These are phyloP conservation scores for Tulasnella sp. DNA, from an alignment of 768 basidiomycete genomes.

Conservation along the genomic window DNA sequence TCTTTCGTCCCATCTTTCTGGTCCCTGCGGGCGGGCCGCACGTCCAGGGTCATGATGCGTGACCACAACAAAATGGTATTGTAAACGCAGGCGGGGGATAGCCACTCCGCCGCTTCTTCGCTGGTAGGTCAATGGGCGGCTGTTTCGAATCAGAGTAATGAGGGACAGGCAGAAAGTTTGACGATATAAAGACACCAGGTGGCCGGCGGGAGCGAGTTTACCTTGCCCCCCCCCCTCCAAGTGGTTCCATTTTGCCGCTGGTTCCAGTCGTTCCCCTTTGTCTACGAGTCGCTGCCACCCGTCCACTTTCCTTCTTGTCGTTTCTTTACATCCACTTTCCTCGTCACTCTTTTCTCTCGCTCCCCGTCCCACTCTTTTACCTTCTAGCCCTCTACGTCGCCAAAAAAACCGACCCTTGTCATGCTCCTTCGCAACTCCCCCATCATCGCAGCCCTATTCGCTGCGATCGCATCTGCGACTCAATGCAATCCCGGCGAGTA, in stretches of 20 bases:
- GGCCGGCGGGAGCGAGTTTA: not conserved
- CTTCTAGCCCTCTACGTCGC: too few species aligned
- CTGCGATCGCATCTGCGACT: not conserved
- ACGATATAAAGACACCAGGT: not conserved
- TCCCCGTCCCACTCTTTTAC: not conserved
- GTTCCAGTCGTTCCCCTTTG: not conserved
- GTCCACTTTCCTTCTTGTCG: not conserved
- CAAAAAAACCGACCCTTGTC: not conserved
- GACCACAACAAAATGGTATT: not conserved
- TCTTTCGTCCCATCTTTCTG: too few species aligned
- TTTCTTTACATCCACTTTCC: not conserved
- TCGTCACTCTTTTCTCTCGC: not conserved
- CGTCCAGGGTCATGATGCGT: not conserved
- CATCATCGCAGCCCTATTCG: not conserved
- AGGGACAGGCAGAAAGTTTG: not conserved
- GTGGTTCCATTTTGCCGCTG: not conserved
- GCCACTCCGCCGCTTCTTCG: not conserved
- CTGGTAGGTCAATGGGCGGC: not conserved
- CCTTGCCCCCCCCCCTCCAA: not conserved
- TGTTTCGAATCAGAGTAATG: not conserved
- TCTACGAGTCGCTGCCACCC: not conserved
- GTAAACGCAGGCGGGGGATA: not conserved
- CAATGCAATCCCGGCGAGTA: not conserved
- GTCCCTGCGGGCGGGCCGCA: too few species aligned
- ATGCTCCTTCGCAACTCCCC: not conserved